A percentile compares a stretch with the other conserved stretches of the same genome.
phyloP scores from a whole-genome alignment of 2,329 filamentous ascomycete genomes.

The Apiospora saccharicola region DNA sequence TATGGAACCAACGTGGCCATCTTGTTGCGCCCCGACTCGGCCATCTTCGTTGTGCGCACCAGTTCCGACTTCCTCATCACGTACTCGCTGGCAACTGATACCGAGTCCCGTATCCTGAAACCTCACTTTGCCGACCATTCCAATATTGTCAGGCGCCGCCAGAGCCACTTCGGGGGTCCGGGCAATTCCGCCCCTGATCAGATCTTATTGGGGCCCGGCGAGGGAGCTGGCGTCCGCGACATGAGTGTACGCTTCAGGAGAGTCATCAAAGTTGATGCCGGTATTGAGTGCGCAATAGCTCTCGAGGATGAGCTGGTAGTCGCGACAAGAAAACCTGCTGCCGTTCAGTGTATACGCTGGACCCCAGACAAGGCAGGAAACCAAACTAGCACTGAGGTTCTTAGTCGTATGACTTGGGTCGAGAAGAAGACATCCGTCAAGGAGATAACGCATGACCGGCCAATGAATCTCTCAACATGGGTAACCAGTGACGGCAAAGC shows the following conservation, averaged over 20 bases:
- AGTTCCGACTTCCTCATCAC: constrained; percentile 88
- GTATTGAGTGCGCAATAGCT: constrained; percentile 86
- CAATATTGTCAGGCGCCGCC: constrained; percentile 67
- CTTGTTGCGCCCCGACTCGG: constrained; percentile 87
- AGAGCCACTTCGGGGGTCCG: constrained; percentile 66
- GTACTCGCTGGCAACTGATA: constrained; percentile 88
- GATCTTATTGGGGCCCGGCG: constrained; percentile 78
- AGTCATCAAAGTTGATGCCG: constrained; percentile 97
- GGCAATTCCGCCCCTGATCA: constrained; percentile 64
- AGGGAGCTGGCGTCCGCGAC: constrained; percentile 83
- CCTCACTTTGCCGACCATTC: constrained; percentile 76
- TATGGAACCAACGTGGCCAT: constrained; percentile 89
- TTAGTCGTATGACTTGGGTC: constrained; percentile 87
- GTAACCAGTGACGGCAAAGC: constrained; percentile 86
- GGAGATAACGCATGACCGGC: constrained; percentile 92
- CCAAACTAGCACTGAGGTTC: constrained; percentile 89
- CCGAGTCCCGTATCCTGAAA: constrained; percentile 83
- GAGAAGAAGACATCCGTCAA: constrained; percentile 77
- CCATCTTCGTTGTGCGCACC: constrained; percentile 91
- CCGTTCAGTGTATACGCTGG: constrained; percentile 98
- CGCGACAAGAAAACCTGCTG: constrained; percentile 87
- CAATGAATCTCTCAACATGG: constrained; percentile 97
- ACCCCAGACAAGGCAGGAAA: constrained; percentile 80
- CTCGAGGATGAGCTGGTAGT: constrained; percentile 93
- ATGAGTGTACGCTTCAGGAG: constrained; percentile 92